Conservation (phyloP, 768 basidiomycete species). For the Hysterangium stoloniferum region DNA sequence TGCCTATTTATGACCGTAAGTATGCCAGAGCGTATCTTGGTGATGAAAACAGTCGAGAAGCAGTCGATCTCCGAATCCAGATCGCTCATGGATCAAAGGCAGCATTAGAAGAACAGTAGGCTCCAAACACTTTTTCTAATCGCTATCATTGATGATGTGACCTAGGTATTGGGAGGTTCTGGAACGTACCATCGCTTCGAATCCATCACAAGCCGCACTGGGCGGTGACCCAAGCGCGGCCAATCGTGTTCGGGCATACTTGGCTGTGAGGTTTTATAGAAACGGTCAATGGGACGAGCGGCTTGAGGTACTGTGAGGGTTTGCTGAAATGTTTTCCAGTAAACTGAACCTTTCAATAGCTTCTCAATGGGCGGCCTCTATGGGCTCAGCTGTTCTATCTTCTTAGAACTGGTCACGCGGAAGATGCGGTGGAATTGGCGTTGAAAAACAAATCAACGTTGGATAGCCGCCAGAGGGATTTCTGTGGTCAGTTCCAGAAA, state of each 20-base stretch:
- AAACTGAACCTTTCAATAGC: slow-evolving; percentile 31
- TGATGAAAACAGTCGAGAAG: slow-evolving; percentile 55
- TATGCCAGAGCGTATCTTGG: slow-evolving; percentile 71
- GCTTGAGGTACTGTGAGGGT: slow-evolving; percentile 60
- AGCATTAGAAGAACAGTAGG: slow-evolving; percentile 76
- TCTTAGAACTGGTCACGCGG: slow-evolving; percentile 73
- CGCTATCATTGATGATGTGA: neutral
- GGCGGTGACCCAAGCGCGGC: slow-evolving; percentile 87
- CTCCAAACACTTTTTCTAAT: neutral
- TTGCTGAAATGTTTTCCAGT: neutral
- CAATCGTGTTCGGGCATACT: slow-evolving; percentile 86
- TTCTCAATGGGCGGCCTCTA: slow-evolving; percentile 78
- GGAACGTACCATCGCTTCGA: slow-evolving; percentile 72
- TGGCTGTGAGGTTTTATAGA: slow-evolving; percentile 71
- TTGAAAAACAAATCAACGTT: slow-evolving; percentile 59
- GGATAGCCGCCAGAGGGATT: slow-evolving; percentile 72
- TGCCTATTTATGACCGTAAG: slow-evolving; percentile 74
- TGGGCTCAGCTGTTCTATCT: slow-evolving; percentile 96
- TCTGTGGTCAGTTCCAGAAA: slow-evolving; percentile 72
- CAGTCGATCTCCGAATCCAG: slow-evolving; percentile 55
- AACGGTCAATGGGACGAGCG: slow-evolving; percentile 79
- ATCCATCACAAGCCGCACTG: slow-evolving; percentile 76
- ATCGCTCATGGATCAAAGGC: slow-evolving; percentile 72
- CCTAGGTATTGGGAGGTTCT: slow-evolving; percentile 63
- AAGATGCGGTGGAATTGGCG: slow-evolving; percentile 77